A percentile compares a stretch with the other conserved stretches of the same genome.
These are phyloP conservation scores for Claviceps purpurea DNA, from an alignment of 2,329 filamentous ascomycete species.

Conservation along the genomic window DNA sequence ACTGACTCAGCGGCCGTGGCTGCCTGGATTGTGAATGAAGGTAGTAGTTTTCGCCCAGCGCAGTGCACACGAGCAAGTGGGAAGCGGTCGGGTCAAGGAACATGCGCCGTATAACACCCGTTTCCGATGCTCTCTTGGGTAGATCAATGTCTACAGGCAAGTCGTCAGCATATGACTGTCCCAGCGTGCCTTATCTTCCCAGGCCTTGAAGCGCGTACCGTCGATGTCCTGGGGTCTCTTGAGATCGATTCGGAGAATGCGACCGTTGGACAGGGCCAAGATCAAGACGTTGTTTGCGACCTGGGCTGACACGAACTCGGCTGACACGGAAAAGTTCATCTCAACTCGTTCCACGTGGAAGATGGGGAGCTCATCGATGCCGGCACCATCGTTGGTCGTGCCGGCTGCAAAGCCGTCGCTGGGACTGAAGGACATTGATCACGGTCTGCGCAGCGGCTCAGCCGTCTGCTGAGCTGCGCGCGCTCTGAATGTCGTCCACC, in stretches of 20 bases:
- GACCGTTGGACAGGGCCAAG: slow-evolving; percentile 78
- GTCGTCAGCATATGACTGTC: neutral
- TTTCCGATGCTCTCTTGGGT: slow-evolving; percentile 80
- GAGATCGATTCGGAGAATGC: slow-evolving; percentile 86
- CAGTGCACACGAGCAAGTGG: slow-evolving; percentile 83
- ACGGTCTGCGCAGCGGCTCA: neutral
- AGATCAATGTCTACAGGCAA: slow-evolving; percentile 71
- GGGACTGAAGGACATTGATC: slow-evolving; percentile 24
- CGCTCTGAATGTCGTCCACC: neutral
- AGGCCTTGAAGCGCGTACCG: slow-evolving; percentile 31
- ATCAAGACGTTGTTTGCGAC: slow-evolving; percentile 96
- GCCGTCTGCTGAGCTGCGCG: neutral
- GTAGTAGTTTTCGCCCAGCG: slow-evolving; percentile 92
- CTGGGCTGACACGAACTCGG: slow-evolving; percentile 91
- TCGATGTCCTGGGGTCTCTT: slow-evolving; percentile 93
- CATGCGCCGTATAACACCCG: slow-evolving; percentile 86
- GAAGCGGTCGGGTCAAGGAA: slow-evolving; percentile 96
- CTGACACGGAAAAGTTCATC: slow-evolving; percentile 85
- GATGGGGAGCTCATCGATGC: slow-evolving; percentile 61
- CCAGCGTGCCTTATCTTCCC: neutral
- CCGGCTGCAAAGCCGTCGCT: slow-evolving; percentile 58
- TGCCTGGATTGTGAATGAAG: slow-evolving; percentile 89
- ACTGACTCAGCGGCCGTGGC: slow-evolving; percentile 64
- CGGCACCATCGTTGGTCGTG: slow-evolving; percentile 42
- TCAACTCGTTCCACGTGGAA: slow-evolving; percentile 90